Evolutionary conservation across 805 yeast species (phyloP).

Genomic region (Lachancea fermentati): DNA sequence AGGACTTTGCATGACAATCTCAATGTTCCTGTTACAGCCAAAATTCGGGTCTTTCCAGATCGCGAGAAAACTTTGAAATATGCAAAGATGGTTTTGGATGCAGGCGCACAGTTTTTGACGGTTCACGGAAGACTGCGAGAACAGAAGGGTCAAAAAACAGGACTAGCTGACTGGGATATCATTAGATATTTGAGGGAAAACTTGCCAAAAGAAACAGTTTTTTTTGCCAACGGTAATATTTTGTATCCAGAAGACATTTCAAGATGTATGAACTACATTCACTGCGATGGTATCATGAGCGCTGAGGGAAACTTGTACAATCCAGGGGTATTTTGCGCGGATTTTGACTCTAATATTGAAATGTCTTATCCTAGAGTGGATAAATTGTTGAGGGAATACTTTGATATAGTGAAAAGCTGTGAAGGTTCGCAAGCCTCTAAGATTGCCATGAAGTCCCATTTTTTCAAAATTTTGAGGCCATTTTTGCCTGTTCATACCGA

Average conservation of each 20-base stretch:
- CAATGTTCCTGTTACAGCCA: constrained; percentile 88
- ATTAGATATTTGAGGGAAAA: constrained; percentile 72
- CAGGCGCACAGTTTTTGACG: constrained; percentile 94
- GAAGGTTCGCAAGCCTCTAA: constrained; percentile 56
- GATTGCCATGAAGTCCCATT: constrained; percentile 84
- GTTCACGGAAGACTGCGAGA: constrained; percentile 96
- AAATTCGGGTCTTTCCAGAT: constrained; percentile 84
- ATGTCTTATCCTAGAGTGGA: constrained; percentile 83
- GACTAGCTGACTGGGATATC: constrained; percentile 88
- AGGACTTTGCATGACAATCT: constrained; percentile 67
- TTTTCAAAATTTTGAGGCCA: constrained; percentile 80
- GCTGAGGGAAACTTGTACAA: constrained; percentile 94
- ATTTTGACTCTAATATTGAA: constrained; percentile 42
- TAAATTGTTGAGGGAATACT: constrained; percentile 74
- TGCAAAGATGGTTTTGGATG: constrained; percentile 80
- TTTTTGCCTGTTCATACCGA: constrained; percentile 74
- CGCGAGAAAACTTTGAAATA: constrained; percentile 77
- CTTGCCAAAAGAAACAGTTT: constrained; percentile 72
- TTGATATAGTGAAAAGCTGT: constrained; percentile 61
- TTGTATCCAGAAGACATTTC: constrained; percentile 79
- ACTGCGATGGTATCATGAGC: constrained; percentile 91
- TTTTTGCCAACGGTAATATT: constrained; percentile 94
- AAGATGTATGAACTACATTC: constrained; percentile 57
- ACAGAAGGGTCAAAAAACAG: constrained; percentile 95
- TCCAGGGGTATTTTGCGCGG: constrained; percentile 72